phyloP scores from a whole-genome alignment of 1,139 yeast genomes.

The Kurtzmaniella quercitrusa region DNA sequence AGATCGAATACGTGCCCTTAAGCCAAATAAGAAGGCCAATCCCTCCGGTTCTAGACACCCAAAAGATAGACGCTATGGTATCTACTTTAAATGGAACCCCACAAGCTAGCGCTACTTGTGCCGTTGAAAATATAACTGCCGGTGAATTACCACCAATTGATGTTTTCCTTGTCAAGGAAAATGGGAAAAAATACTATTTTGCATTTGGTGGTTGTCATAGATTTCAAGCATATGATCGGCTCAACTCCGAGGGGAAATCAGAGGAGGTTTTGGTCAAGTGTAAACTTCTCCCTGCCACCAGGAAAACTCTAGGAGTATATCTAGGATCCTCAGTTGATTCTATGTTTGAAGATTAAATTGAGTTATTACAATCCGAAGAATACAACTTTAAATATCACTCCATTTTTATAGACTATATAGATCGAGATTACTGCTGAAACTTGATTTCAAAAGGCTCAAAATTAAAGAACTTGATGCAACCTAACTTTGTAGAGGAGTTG shows the following conservation, averaged over 20 bases:
- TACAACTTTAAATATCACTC: not conserved
- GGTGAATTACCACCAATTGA: conserved; percentile 78
- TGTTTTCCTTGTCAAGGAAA: conserved; percentile 61
- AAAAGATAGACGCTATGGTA: conserved; percentile 75
- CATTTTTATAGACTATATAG: too few species aligned
- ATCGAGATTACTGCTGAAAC: too few species aligned
- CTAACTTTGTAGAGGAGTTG: conserved; percentile 1
- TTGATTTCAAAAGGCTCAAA: too few species aligned
- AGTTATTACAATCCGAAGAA: conserved; percentile 9
- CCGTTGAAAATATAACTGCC: conserved; percentile 48
- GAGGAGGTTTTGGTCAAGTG: conserved; percentile 55
- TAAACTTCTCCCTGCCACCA: conserved; percentile 64
- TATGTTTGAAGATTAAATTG: too few species aligned
- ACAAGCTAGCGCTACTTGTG: conserved; percentile 60
- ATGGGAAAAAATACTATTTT: conserved; percentile 61
- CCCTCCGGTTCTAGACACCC: conserved; percentile 72
- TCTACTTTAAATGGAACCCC: conserved; percentile 67
- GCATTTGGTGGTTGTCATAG: conserved; percentile 85
- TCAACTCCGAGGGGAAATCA: conserved; percentile 15
- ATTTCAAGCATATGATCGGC: conserved; percentile 68
- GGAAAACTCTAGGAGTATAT: conserved; percentile 55
- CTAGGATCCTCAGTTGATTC: conserved; percentile 63
- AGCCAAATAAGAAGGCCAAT: conserved; percentile 70
- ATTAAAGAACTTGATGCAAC: not conserved
- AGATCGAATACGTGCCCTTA: conserved; percentile 58